These are phyloP conservation scores for Bipolaris gigantea DNA, from an alignment of 2,329 filamentous ascomycete species.

Conservation along the genomic window DNA sequence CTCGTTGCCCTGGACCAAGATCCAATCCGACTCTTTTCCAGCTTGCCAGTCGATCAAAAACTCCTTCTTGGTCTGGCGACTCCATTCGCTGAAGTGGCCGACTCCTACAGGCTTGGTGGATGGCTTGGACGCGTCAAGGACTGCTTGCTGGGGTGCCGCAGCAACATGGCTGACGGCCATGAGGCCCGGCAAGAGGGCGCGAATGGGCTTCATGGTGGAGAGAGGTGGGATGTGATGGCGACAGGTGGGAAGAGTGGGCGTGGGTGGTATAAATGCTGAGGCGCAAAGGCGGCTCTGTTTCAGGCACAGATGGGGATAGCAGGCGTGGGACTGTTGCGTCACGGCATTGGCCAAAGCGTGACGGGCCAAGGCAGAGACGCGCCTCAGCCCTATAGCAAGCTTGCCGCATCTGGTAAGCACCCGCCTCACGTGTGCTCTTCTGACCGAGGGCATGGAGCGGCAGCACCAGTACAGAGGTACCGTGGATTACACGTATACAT, in stretches of 20 bases:
- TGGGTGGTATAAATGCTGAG: background rate
- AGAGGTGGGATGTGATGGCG: constrained; percentile 1
- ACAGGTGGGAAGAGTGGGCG: background rate
- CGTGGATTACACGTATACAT: too few relatives aligned
- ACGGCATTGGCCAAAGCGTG: constrained; percentile 5
- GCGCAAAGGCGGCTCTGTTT: background rate
- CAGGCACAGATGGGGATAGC: constrained; percentile 2
- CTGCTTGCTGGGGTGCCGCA: constrained; percentile 26
- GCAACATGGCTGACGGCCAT: constrained; percentile 15
- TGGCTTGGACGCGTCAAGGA: constrained; percentile 19
- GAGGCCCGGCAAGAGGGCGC: constrained; percentile 16
- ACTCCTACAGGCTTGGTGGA: constrained; percentile 39
- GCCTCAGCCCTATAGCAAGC: constrained; percentile 8
- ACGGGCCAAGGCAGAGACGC: background rate
- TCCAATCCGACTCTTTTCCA: constrained; percentile 49
- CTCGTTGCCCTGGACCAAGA: constrained; percentile 52
- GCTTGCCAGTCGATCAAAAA: constrained; percentile 54
- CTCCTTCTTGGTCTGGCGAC: constrained; percentile 50
- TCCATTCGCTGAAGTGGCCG: constrained; percentile 55
- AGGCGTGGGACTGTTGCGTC: constrained; percentile 7
- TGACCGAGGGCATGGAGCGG: background rate
- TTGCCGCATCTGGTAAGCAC: background rate
- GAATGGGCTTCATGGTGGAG: constrained; percentile 22
- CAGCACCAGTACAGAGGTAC: background rate
- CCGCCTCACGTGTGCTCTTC: background rate